Evolutionary conservation across 1,139 yeast genomes (phyloP).

Genomic region (Blastobotrys malaysiensis): DNA sequence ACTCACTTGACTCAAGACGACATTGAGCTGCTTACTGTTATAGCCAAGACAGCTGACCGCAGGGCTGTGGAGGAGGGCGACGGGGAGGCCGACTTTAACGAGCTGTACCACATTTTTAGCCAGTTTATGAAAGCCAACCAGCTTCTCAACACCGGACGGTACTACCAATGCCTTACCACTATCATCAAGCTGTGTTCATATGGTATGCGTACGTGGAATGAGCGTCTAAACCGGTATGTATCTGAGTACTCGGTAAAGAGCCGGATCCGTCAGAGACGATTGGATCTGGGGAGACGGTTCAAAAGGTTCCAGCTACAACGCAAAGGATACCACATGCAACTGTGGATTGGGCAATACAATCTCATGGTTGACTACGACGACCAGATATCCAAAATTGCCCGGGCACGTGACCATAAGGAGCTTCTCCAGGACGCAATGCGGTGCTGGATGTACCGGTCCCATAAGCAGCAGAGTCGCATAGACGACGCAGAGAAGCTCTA

Average conservation of each 20-base stretch:
- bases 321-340: neutral
- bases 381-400: neutral
- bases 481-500: neutral
- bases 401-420: neutral
- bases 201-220: constrained; percentile 17
- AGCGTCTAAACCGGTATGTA: constrained; percentile 17
- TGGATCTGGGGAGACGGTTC: constrained; percentile 9
- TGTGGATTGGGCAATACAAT: constrained; percentile 1
- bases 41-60: constrained; percentile 22
- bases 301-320: constrained; percentile 1
- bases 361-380: neutral
- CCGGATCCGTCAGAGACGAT: neutral
- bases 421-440: neutral
- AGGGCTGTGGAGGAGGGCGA: constrained; percentile 3
- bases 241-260: constrained; percentile 15
- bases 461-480: neutral
- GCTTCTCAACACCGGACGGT: constrained; percentile 14
- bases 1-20: constrained; percentile 11
- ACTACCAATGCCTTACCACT: constrained; percentile 19
- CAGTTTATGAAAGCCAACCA: constrained; percentile 21
- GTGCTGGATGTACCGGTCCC: neutral
- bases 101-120: constrained; percentile 22
- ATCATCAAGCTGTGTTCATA: constrained; percentile 21
- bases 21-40: constrained; percentile 20
- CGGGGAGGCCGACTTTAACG: constrained; percentile 18